Evolutionary conservation across 495 filamentous ascomycete species (phyloP).

Genomic region (Neurospora africana): DNA sequence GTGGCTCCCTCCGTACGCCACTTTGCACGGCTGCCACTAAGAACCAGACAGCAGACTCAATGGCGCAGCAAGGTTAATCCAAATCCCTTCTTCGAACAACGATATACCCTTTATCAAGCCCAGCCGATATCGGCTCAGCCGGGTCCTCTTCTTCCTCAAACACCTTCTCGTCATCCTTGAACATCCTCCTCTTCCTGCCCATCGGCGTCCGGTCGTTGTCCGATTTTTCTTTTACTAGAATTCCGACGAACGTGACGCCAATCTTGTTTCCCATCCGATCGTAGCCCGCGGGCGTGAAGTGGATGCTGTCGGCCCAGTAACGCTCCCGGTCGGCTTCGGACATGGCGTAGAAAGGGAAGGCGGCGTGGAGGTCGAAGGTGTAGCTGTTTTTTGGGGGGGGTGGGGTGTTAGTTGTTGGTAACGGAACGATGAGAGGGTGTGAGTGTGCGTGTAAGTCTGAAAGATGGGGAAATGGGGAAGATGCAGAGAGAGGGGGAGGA

Average conservation of each 20-base stretch:
- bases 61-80: conserved; percentile 14
- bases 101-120: conserved; percentile 34
- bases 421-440: neutral
- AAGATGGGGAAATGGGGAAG: neutral
- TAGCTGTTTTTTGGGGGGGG: conserved; percentile 21
- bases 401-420: neutral
- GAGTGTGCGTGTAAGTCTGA: neutral
- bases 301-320: conserved; percentile 53
- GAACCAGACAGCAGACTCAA: neutral
- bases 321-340: conserved; percentile 26
- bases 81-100: conserved; percentile 34
- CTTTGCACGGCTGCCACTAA: neutral
- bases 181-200: conserved; percentile 21
- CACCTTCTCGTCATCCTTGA: conserved; percentile 25
- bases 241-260: conserved; percentile 33
- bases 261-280: conserved; percentile 46
- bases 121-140: conserved; percentile 15
- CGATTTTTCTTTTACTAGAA: conserved; percentile 29
- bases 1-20: neutral
- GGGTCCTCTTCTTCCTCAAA: conserved; percentile 33
- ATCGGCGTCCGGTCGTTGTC: conserved; percentile 7
- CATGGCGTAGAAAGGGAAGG: conserved; percentile 44
- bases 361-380: conserved; percentile 41
- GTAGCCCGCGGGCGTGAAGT: conserved; percentile 50
- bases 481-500: conserved; percentile 1